Evolutionary conservation across 164 flowering plant species (phyloP), one percentile per base, ranked within the genome.

Genomic region (Annona squamosa): DNA sequence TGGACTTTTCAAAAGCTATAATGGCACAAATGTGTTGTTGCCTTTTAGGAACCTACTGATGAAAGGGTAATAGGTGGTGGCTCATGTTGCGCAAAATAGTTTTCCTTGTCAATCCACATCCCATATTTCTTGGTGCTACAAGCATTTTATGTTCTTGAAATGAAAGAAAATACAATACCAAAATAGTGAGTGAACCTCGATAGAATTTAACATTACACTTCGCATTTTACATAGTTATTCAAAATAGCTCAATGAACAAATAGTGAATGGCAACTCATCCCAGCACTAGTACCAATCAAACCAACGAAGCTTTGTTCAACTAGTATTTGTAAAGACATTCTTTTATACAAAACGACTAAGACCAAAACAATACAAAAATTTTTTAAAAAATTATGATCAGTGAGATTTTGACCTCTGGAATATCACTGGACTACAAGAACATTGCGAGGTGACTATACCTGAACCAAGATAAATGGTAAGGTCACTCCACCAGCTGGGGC

Each of bases 401-500:
- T 6, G 1, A 52, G 59, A 9, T 63, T 63, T 63, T 9, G 68
- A 52, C 59, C 46, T 42, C 4, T 2, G 42, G 42, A 65, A 45
- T 4, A 65, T 65, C 46, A 65, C 5, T 65, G 4, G 9, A 65
- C 46, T 26, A 65, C n/a, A 62, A 68, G 41, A 13, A 69, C 63
- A 75, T 5, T 48, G 16, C 3, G 65, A 57, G 63, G 74, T 18
- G 7, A 45, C 9, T 63, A 41, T 84, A 95, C 99, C 97, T 93
- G 98, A 73, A 95, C 93, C 77, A 95, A 83, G 71, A 95, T 93
- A 80, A 95, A 95, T 41, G 99, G 99, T 75, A 95, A 86, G 48
- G 97, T 86, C 76, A 95, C 97, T 44, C 97, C 99, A 26, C 96
- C 93, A 67, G 79, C 83, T 17, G 97, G 97, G 77, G 89, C 84